Percentiles rank a stretch among this genome's conserved stretches.
Conservation (phyloP, 495 filamentous ascomycete species). For the Lasiosphaeris hirsuta region DNA sequence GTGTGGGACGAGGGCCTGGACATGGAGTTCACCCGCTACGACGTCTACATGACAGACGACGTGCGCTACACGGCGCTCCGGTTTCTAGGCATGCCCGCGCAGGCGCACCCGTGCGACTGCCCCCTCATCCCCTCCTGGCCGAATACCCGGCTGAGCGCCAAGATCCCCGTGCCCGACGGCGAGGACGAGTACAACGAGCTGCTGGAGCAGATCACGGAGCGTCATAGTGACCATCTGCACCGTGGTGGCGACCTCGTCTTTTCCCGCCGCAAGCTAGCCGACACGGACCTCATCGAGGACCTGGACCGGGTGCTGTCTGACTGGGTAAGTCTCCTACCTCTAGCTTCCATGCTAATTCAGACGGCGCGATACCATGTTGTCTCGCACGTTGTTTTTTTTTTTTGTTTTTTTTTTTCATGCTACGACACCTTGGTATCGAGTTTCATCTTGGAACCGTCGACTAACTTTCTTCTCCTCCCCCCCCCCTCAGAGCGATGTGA, state of each 20-base stretch:
- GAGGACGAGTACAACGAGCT: not conserved
- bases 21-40: not conserved
- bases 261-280: slow-evolving; percentile 6
- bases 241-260: slow-evolving; percentile 6
- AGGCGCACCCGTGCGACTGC: not conserved
- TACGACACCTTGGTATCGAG: too few species aligned
- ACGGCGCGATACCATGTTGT: too few species aligned
- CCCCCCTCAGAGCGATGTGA: slow-evolving; percentile 4
- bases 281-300: not conserved
- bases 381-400: too few species aligned
- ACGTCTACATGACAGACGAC: slow-evolving; percentile 9
- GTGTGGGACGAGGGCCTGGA: too few species aligned
- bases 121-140: not conserved
- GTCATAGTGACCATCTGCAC: not conserved
- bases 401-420: too few species aligned
- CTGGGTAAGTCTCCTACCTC: slow-evolving; percentile 12
- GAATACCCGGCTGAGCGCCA: too few species aligned
- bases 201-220: not conserved
- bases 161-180: not conserved
- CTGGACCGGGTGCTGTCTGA: slow-evolving; percentile 4
- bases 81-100: not conserved
- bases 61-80: not conserved
- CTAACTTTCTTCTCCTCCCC: not conserved
- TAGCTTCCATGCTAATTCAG: too few species aligned
- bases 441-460: too few species aligned